A percentile compares a stretch with the other conserved stretches of the same genome.
Conservation (phyloP, 140 eudicot species). For the Erigeron philadelphicus region DNA sequence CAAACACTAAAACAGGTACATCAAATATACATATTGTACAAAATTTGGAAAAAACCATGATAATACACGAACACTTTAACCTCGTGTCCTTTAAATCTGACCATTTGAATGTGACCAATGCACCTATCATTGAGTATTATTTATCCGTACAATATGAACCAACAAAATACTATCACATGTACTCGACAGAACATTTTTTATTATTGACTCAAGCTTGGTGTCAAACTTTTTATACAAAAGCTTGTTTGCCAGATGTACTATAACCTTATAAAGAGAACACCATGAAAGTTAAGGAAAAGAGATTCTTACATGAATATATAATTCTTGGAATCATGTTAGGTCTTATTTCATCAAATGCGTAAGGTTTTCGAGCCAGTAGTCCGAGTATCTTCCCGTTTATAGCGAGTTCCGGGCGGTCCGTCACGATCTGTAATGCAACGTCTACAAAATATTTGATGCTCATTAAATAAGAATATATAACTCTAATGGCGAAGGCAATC, state of each 20-base stretch:
- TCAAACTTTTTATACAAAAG: not conserved
- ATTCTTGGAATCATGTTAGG: not conserved
- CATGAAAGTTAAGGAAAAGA: not conserved
- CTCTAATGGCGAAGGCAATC: not conserved
- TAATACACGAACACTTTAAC: too few species aligned
- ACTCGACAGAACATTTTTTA: too few species aligned
- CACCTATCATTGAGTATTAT: too few species aligned
- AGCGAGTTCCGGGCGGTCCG: slow-evolving; percentile 1
- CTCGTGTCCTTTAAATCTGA: too few species aligned
- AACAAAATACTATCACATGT: too few species aligned
- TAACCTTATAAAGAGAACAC: not conserved
- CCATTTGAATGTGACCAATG: too few species aligned
- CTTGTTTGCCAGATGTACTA: not conserved
- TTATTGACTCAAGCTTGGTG: not conserved
- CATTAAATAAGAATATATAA: not conserved
- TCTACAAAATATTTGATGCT: not conserved
- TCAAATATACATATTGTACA: too few species aligned
- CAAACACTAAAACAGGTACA: too few species aligned
- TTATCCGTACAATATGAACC: too few species aligned
- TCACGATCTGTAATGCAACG: slow-evolving; percentile 3
- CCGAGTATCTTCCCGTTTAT: not conserved
- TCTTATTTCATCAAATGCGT: slow-evolving; percentile 2
- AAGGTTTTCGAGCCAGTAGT: slow-evolving; percentile 9
- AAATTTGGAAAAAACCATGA: too few species aligned
- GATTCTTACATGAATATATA: not conserved